phyloP scores from a whole-genome alignment of 169 alveolate genomes.

The Plasmodium ovale region DNA sequence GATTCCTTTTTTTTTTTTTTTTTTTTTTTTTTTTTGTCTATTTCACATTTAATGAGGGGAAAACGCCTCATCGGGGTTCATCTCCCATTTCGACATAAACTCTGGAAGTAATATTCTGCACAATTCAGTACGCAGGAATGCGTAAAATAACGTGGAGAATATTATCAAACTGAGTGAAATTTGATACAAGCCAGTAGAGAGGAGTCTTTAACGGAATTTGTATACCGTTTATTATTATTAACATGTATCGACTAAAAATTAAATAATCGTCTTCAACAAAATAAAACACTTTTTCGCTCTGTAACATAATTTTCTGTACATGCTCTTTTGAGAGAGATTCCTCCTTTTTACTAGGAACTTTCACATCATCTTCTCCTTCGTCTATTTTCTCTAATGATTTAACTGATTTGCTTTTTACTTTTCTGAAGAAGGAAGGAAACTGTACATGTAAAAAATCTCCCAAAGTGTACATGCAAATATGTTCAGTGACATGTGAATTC shows the following conservation, averaged over 20 bases:
- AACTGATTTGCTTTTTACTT: conserved; percentile 1
- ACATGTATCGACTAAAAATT: conserved; percentile 63
- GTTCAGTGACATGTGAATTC: background rate
- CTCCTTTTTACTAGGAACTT: background rate
- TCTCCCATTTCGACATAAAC: too few relatives aligned
- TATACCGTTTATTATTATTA: conserved; percentile 65
- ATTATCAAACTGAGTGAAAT: conserved; percentile 63
- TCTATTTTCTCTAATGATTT: background rate
- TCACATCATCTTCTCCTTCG: background rate
- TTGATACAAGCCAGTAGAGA: conserved; percentile 44
- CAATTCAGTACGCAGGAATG: conserved; percentile 36
- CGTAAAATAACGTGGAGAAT: conserved; percentile 68
- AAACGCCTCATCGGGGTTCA: too few relatives aligned
- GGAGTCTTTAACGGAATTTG: conserved; percentile 74
- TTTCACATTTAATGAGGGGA: too few relatives aligned
- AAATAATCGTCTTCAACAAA: conserved; percentile 61
- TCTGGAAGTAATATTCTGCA: too few relatives aligned
- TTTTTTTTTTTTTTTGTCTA: background rate
- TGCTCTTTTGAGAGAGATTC: background rate
- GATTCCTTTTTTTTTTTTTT: background rate
- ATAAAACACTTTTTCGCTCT: conserved; percentile 36
- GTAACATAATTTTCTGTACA: background rate
- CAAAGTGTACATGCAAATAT: conserved; percentile 22
- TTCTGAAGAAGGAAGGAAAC: conserved; percentile 45
- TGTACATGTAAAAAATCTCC: conserved; percentile 55